phyloP scores from a whole-genome alignment of 805 yeast species.

The Yarrowia sp. region DNA sequence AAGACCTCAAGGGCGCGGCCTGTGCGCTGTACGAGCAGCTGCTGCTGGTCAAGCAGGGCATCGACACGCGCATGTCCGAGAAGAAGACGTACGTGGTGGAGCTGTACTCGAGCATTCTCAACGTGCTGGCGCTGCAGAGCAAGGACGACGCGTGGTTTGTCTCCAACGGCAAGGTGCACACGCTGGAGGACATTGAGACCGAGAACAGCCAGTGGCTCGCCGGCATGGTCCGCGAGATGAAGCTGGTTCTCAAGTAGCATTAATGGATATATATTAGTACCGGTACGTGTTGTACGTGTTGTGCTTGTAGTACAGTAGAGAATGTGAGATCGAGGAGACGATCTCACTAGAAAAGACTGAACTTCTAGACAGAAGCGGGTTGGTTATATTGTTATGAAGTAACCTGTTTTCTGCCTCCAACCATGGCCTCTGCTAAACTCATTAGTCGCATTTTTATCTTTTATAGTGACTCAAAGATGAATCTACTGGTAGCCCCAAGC shows the following conservation, averaged over 20 bases:
- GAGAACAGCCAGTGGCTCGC: conserved; percentile 16
- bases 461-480: no score
- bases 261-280: no score
- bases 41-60: background rate
- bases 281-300: no score
- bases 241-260: background rate
- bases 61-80: background rate
- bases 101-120: conserved; percentile 7
- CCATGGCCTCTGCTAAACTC: no score
- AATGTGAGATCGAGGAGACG: no score
- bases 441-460: no score
- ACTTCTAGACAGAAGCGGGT: no score
- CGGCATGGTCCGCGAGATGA: background rate
- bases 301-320: no score
- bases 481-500: no score
- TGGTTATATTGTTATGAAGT: no score
- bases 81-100: background rate
- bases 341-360: no score
- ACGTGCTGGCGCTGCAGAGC: conserved; percentile 2
- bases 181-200: background rate
- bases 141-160: conserved; percentile 23
- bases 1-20: conserved; percentile 42
- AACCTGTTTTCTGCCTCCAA: no score
- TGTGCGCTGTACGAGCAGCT: conserved; percentile 32
- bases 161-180: background rate